These are phyloP conservation scores for Centella asiatica DNA, from an alignment of 129 eudicot genomes.

Conservation along the genomic window DNA sequence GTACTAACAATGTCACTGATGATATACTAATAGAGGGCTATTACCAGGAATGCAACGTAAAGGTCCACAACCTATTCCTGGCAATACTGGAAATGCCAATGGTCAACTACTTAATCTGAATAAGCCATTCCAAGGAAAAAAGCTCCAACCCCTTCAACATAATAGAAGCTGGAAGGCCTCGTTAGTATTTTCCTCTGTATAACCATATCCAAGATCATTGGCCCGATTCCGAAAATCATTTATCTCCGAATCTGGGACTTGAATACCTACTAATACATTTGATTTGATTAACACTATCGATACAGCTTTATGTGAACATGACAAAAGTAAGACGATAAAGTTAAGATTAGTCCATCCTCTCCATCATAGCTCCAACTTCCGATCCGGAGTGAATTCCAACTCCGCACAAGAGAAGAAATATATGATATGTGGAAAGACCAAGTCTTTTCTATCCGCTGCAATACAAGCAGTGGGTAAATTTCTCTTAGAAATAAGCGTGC, in stretches of 20 bases:
- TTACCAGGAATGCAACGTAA: no score
- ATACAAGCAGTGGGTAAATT: no score
- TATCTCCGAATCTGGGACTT: background rate
- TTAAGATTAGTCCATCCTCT: slow-evolving; percentile 59
- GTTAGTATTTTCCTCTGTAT: slow-evolving; percentile 6
- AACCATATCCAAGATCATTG: slow-evolving; percentile 7
- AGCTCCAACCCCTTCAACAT: background rate
- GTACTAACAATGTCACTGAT: no score
- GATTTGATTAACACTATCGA: background rate
- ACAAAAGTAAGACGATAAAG: no score
- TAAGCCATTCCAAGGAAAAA: no score
- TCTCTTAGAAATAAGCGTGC: no score
- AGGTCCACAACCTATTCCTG: no score
- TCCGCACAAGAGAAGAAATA: slow-evolving; percentile 32
- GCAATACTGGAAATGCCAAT: no score
- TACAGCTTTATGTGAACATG: no score
- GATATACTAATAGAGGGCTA: no score
- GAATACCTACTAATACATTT: slow-evolving; percentile 10
- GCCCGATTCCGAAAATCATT: slow-evolving; percentile 1
- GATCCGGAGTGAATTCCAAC: slow-evolving; percentile 83
- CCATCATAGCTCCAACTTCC: slow-evolving; percentile 81
- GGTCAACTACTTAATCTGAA: no score
- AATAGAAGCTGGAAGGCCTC: slow-evolving; percentile 5
- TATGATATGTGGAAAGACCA: background rate
- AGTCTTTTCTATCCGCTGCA: no score